Percentiles rank a stretch among this genome's conserved stretches.
Evolutionary conservation across 2,329 filamentous ascomycete species (phyloP).

Genomic region (Rutstroemia sp.): DNA sequence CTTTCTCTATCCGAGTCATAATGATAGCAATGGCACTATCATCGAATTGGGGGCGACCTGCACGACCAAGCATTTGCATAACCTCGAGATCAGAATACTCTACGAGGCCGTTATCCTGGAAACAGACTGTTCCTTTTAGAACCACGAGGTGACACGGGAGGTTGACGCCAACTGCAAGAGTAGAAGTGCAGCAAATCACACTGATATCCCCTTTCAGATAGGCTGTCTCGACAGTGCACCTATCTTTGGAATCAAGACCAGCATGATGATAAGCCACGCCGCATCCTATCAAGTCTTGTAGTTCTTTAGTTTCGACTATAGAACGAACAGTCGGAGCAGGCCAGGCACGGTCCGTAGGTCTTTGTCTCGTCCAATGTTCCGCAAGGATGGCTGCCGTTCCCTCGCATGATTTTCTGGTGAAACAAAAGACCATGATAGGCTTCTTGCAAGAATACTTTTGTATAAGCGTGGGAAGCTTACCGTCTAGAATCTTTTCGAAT

Average conservation of each 20-base stretch:
- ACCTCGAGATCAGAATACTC: slow-evolving; percentile 79
- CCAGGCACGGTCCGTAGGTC: slow-evolving; percentile 53
- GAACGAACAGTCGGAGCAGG: slow-evolving; percentile 45
- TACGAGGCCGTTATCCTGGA: slow-evolving; percentile 50
- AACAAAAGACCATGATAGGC: slow-evolving; percentile 78
- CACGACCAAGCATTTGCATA: slow-evolving; percentile 86
- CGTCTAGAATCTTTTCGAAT: slow-evolving; percentile 64
- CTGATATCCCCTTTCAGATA: slow-evolving; percentile 66
- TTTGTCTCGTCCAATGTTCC: slow-evolving; percentile 52
- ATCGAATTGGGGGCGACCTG: slow-evolving; percentile 78
- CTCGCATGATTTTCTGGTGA: slow-evolving; percentile 64
- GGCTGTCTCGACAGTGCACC: slow-evolving; percentile 56
- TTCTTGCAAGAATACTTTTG: slow-evolving; percentile 60
- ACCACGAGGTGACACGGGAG: slow-evolving; percentile 77
- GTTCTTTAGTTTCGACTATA: slow-evolving; percentile 48
- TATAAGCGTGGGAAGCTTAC: slow-evolving; percentile 59
- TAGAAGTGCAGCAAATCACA: slow-evolving; percentile 83
- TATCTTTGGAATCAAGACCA: slow-evolving; percentile 59
- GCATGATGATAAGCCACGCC: slow-evolving; percentile 82
- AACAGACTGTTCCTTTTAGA: slow-evolving; percentile 70
- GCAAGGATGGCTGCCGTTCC: slow-evolving; percentile 61
- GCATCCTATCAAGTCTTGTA: slow-evolving; percentile 41
- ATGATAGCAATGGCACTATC: slow-evolving; percentile 70
- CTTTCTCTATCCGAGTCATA: slow-evolving; percentile 62
- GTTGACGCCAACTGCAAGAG: slow-evolving; percentile 76